phyloP scores from a whole-genome alignment of 371 early-diverging fungal genomes.

The Phascolomyces articulosus region DNA sequence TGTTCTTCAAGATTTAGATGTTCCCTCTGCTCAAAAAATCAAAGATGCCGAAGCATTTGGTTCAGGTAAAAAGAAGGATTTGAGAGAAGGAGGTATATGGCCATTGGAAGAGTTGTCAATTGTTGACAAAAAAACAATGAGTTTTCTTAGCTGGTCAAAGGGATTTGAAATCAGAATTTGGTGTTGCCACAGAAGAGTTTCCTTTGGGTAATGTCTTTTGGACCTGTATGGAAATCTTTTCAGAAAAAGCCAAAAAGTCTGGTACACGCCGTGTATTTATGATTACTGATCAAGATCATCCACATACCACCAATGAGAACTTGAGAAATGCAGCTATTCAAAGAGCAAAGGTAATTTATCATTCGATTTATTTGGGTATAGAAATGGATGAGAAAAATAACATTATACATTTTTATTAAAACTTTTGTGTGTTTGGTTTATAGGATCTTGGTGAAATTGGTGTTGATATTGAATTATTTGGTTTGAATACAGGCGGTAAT shows the following conservation, averaged over 20 bases:
- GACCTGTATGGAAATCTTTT: slow-evolving; percentile 62
- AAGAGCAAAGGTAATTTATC: slow-evolving; percentile 50
- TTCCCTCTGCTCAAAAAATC: slow-evolving; percentile 63
- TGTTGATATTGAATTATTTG: slow-evolving; percentile 62
- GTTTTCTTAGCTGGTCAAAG: not conserved
- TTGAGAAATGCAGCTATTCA: slow-evolving; percentile 56
- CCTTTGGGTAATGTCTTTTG: slow-evolving; percentile 68
- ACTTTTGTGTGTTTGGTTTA: not conserved
- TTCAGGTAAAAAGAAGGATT: slow-evolving; percentile 35
- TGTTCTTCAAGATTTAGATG: slow-evolving; percentile 63
- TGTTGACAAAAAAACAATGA: no score
- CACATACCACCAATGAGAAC: slow-evolving; percentile 48
- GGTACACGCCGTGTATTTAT: slow-evolving; percentile 68
- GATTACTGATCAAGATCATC: slow-evolving; percentile 71
- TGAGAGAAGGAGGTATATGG: no score
- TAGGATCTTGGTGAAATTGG: slow-evolving; percentile 56
- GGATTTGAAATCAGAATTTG: slow-evolving; percentile 48
- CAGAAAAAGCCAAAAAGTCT: slow-evolving; percentile 49
- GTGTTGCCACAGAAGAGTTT: slow-evolving; percentile 49
- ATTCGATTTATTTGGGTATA: not conserved
- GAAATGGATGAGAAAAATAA: not conserved
- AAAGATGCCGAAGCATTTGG: slow-evolving; percentile 60
- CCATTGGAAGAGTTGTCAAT: no score
- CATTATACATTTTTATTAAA: not conserved
- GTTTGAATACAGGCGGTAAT: slow-evolving; percentile 46